Conservation (phyloP, 1,284 basidiomycete species). For the Rhodotorula sp. region DNA sequence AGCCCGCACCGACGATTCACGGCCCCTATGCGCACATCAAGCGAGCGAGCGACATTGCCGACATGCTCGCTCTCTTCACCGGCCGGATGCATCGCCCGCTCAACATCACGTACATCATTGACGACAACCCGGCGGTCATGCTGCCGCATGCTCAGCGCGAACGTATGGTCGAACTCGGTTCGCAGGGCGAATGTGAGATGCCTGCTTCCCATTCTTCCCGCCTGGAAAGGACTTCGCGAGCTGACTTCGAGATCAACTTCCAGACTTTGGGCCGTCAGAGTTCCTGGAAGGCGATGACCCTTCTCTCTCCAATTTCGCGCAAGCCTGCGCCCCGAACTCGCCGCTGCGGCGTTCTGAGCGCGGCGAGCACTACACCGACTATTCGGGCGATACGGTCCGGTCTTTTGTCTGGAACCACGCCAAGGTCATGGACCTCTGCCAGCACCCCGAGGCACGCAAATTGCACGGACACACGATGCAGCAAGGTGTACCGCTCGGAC, state of each 20-base stretch:
- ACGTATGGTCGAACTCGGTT: constrained; percentile 50
- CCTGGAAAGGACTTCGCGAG: background rate
- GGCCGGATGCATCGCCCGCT: constrained; percentile 48
- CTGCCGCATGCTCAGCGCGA: constrained; percentile 51
- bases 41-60: constrained; percentile 43
- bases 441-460: constrained; percentile 45
- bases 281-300: constrained; percentile 40
- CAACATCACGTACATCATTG: constrained; percentile 52
- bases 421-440: constrained; percentile 45
- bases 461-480: constrained; percentile 46
- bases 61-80: constrained; percentile 48
- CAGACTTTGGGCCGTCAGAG: constrained; percentile 43
- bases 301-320: constrained; percentile 42
- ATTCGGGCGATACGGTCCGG: constrained; percentile 31
- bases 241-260: background rate
- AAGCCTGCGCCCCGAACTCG: constrained; percentile 43
- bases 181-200: constrained; percentile 50
- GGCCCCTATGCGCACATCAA: constrained; percentile 39
- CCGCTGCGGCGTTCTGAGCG: constrained; percentile 39
- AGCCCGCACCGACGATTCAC: constrained; percentile 20
- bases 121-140: constrained; percentile 55
- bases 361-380: constrained; percentile 36
- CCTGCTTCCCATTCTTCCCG: background rate
- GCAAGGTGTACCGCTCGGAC: constrained; percentile 41
- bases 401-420: constrained; percentile 46